Evolutionary conservation across 2,329 filamentous ascomycete species (phyloP).

Genomic region (Colletotrichum navitas): DNA sequence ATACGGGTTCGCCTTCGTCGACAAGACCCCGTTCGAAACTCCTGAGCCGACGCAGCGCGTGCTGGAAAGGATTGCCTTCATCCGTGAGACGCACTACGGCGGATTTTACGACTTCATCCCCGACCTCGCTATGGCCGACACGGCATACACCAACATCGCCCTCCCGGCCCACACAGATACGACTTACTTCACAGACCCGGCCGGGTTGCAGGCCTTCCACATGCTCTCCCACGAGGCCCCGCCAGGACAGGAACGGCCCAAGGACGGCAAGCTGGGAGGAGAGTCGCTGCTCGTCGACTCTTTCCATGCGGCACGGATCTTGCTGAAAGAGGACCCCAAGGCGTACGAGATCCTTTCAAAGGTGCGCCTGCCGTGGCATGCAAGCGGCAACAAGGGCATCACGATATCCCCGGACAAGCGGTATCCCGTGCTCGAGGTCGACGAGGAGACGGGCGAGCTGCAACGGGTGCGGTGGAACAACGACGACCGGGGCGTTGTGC

Average conservation of each 20-base stretch:
- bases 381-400: slow-evolving; percentile 89
- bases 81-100: slow-evolving; percentile 92
- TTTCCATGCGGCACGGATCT: slow-evolving; percentile 76
- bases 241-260: slow-evolving; percentile 47
- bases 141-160: slow-evolving; percentile 88
- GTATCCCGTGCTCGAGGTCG: slow-evolving; percentile 79
- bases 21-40: slow-evolving; percentile 71
- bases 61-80: slow-evolving; percentile 85
- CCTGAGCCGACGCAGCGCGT: slow-evolving; percentile 81
- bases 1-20: slow-evolving; percentile 84
- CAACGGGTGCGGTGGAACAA: slow-evolving; percentile 91
- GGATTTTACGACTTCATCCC: slow-evolving; percentile 85
- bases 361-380: slow-evolving; percentile 78
- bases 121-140: slow-evolving; percentile 88
- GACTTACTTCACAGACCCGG: slow-evolving; percentile 94
- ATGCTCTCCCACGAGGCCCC: slow-evolving; percentile 82
- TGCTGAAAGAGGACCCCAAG: slow-evolving; percentile 65
- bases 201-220: slow-evolving; percentile 93
- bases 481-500: slow-evolving; percentile 82
- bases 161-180: slow-evolving; percentile 92
- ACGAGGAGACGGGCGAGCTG: slow-evolving; percentile 53
- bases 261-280: slow-evolving; percentile 68
- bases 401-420: slow-evolving; percentile 78
- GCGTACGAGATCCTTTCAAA: slow-evolving; percentile 70
- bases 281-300: slow-evolving; percentile 88